Base-by-base conservation (phyloP, 2,329 filamentous ascomycete genomes). In the Trichoderma aggressivum region DNA sequence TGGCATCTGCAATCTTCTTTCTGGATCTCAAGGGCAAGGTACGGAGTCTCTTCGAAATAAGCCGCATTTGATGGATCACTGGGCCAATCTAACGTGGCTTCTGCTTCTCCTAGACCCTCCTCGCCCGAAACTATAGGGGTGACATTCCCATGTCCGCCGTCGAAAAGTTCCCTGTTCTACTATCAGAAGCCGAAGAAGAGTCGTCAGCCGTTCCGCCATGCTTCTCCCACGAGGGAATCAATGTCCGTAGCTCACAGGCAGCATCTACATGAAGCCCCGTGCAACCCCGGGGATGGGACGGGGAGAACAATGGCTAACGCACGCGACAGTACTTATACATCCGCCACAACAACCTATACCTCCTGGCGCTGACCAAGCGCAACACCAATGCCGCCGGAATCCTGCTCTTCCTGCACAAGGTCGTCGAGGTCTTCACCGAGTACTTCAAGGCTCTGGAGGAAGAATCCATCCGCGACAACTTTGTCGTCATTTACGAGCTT, bases 11-110 rank as follows among this genome's bases (percentile, higher is more conserved):
- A 75, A 82, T 99, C 79, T 99, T 99, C 89, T 99, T 99, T 82
- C 91, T 99, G 79, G 96, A 99, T 83, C 88, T 99, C 76, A 99
- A 99, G 94, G 96, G 96, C 93, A 99, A 99, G 92, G 94, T 97
- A 64, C 75, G 74, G 18, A 5, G 47, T 1, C 21, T 12, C 21
- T 14, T 61, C n/a, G 36, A 10, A 55, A 7, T 14, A 36, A 16
- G 6, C 18, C 10, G 53, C 5, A 12, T 30, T 7, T 28, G 7
- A 8, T 5, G 14, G 6, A 12, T 21, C n/a, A 4, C 53, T 6
- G 53, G 14, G 32, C 11, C 7, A 24, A 18, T 34, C 70, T 69
- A 53, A 72, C 59, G 32, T 16, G 47, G n/a, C 47, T 28, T 28
- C 26, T 28, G 26, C 26, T 16, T 28, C 34, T 63, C 69, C 71